Percentiles rank a stretch among this genome's conserved stretches.
phyloP scores from a whole-genome alignment of 2,329 filamentous ascomycete genomes.

The Aspergillus ochraceus region DNA sequence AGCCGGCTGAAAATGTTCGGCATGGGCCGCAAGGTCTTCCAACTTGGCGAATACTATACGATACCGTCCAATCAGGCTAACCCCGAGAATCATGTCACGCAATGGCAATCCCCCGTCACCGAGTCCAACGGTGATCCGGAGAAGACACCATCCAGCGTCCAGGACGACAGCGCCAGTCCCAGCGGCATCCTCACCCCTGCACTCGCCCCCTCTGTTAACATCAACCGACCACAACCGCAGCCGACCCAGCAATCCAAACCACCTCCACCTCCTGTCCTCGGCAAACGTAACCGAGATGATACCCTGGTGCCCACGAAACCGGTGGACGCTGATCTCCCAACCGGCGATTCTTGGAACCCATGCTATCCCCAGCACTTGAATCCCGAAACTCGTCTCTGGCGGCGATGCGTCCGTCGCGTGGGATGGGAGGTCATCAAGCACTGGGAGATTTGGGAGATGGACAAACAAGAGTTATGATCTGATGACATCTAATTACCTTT shows the following conservation, averaged over 20 bases:
- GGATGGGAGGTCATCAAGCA: conserved; percentile 42
- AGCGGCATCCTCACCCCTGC: conserved; percentile 4
- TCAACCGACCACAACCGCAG: neutral
- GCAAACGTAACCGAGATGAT: conserved; percentile 22
- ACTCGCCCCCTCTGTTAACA: neutral
- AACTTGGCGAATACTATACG: conserved; percentile 39
- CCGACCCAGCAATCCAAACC: neutral
- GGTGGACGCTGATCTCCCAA: neutral
- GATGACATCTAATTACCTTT: neutral
- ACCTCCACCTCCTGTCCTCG: conserved; percentile 14
- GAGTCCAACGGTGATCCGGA: conserved; percentile 1
- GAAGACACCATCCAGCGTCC: neutral
- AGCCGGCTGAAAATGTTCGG: conserved; percentile 36
- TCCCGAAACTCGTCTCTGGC: conserved; percentile 24
- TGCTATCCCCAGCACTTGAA: conserved; percentile 4
- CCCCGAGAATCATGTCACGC: conserved; percentile 9
- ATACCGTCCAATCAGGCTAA: conserved; percentile 17
- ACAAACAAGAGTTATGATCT: conserved; percentile 38
- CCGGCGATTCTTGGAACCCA: conserved; percentile 2
- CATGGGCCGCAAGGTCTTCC: conserved; percentile 41
- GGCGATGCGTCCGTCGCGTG: conserved; percentile 36
- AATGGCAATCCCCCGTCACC: conserved; percentile 16
- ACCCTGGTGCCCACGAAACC: neutral
- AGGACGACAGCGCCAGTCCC: neutral
- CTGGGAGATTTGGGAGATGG: conserved; percentile 47